Evolutionary conservation across 2,329 filamentous ascomycete genomes (phyloP), one percentile per base, ranked within the genome.

Genomic region (Cladophialophora psammophila): DNA sequence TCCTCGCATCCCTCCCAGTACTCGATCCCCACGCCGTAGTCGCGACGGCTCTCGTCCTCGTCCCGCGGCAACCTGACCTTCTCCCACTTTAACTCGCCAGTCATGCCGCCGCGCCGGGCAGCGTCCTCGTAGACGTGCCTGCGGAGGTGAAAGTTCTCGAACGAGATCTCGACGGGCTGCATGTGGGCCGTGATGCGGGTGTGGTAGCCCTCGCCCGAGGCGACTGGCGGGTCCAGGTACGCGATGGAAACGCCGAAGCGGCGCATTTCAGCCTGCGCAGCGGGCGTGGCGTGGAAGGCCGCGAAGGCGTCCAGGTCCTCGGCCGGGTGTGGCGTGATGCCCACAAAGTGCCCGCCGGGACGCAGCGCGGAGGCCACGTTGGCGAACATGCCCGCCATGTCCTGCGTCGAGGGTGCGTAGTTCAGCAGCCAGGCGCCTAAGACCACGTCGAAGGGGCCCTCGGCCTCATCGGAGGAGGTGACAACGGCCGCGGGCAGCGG

Each of bases 401-500:
- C 75, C 20, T 67, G 66, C 3, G 68, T 61, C 56, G 67, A 73
- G 31, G 69, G 26, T 0, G 78, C 76, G 57, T 80, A 80, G 71
- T 80, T 80, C 38, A 80, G 74, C 18, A 80, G 67, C 77, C 77
- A 80, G 7, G 73, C 74, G 5, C 72, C 78, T 9, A 77, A 72
- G 31, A 79, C 78, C 15, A 80, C 20, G 68, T 80, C 77, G 68
- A 79, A 80, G 0, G 72, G 72, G 5, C 70, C 75, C 3, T 71
- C 71, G 2, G 48, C 36, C 9, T 15, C 50, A 1, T 7, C 26
- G 2, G 59, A 35, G 15, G 60, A 42, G 50, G 26, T 26, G 26
- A 26, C 26, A 26, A 35, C 18, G 34, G 3, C 32, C 20, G 3
- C 5, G 35, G 38, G 42, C 4, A 60, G 57, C n/a, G 57, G 57